A percentile compares a stretch with the other conserved stretches of the same genome.
phyloP scores from a whole-genome alignment of 2,329 filamentous ascomycete species.

The Cryphonectria japonica region DNA sequence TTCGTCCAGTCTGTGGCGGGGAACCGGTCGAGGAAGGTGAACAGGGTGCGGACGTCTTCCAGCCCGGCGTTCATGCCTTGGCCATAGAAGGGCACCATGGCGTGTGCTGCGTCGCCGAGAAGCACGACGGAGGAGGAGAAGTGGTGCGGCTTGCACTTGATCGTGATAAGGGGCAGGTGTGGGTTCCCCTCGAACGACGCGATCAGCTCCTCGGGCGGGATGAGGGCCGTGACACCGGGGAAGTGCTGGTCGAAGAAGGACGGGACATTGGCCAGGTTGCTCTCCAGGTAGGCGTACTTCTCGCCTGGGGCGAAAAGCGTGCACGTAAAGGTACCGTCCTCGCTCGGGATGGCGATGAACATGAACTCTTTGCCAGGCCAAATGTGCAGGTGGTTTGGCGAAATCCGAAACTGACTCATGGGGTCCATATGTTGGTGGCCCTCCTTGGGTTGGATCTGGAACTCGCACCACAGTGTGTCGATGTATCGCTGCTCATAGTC shows the following conservation, averaged over 20 bases:
- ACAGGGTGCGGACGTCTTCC: conserved; percentile 90
- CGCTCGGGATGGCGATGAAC: conserved; percentile 94
- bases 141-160: conserved; percentile 92
- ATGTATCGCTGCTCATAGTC: conserved; percentile 94
- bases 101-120: conserved; percentile 91
- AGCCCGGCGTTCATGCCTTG: conserved; percentile 98
- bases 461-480: conserved; percentile 97
- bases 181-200: conserved; percentile 80
- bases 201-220: conserved; percentile 68
- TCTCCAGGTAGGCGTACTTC: conserved; percentile 71
- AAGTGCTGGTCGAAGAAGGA: conserved; percentile 83
- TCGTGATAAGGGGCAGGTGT: conserved; percentile 88
- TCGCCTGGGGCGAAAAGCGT: conserved; percentile 84
- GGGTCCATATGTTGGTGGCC: conserved; percentile 37
- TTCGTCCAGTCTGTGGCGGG: conserved; percentile 57
- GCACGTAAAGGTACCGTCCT: conserved; percentile 90
- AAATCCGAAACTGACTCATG: conserved; percentile 70
- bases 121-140: conserved; percentile 78
- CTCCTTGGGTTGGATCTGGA: conserved; percentile 68
- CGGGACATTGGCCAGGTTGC: conserved; percentile 61
- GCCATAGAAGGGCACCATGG: conserved; percentile 98
- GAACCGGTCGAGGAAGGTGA: conserved; percentile 76
- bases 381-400: conserved; percentile 93
- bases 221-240: conserved; percentile 78
- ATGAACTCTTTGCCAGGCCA: conserved; percentile 95